Evolutionary conservation across 169 alveolate genomes (phyloP).

Genomic region (Plasmodium fragile): DNA sequence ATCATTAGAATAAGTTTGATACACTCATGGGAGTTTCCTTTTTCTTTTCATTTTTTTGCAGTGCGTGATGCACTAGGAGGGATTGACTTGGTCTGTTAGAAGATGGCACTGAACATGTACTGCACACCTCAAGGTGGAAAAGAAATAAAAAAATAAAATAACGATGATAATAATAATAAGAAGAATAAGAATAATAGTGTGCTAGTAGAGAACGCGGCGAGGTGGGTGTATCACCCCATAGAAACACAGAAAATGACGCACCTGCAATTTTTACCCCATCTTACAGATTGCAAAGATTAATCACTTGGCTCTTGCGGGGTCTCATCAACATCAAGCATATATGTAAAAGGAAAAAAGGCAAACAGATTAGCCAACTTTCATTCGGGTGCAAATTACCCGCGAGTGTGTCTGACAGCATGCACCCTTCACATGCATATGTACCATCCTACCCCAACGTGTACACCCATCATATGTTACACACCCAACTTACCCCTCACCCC

Average conservation of each 20-base stretch:
- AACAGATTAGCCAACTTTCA: neutral
- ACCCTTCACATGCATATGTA: neutral
- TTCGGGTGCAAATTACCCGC: neutral
- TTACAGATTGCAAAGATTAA: conserved; percentile 64
- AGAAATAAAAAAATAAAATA: neutral
- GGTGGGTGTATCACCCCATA: neutral
- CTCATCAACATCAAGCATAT: conserved; percentile 52
- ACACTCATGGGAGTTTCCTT: neutral
- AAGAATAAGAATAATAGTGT: no score
- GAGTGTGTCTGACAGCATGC: neutral
- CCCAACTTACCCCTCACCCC: conserved; percentile 38
- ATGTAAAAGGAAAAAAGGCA: conserved; percentile 50
- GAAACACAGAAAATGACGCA: neutral
- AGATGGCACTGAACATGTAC: neutral
- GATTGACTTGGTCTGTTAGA: neutral
- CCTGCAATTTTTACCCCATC: neutral
- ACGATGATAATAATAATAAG: neutral
- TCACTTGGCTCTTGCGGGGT: conserved; percentile 46
- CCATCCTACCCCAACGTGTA: neutral
- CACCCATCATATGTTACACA: neutral
- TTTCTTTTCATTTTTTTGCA: neutral
- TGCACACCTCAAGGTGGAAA: neutral
- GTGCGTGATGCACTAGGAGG: neutral
- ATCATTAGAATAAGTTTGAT: neutral
- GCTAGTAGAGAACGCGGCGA: neutral